A percentile compares a stretch with the other conserved stretches of the same genome.
Evolutionary conservation across 2,329 filamentous ascomycete species (phyloP).

Genomic region (Aspergillus viridinutans): DNA sequence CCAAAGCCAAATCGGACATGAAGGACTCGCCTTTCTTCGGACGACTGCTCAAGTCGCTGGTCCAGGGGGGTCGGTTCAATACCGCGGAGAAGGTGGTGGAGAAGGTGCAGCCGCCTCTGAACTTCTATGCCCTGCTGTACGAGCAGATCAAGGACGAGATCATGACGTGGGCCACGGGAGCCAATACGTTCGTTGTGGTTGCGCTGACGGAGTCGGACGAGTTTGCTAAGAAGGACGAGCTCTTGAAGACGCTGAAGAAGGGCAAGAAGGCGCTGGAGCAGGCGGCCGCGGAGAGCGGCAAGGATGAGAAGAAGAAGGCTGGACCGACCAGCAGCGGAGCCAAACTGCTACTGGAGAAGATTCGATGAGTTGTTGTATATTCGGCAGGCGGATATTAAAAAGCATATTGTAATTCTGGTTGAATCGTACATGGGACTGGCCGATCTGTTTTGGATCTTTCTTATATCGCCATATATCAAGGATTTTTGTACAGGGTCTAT

Average conservation of each 20-base stretch:
- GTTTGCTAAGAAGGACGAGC: constrained; percentile 62
- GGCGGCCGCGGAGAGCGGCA: constrained; percentile 53
- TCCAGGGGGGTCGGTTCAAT: constrained; percentile 85
- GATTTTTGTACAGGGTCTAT: background rate
- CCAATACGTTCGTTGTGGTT: constrained; percentile 81
- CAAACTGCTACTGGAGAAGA: constrained; percentile 36
- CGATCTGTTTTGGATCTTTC: background rate
- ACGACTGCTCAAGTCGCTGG: constrained; percentile 84
- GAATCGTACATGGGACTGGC: background rate
- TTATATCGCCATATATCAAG: background rate
- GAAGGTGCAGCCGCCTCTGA: constrained; percentile 68
- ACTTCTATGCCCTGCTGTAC: constrained; percentile 80
- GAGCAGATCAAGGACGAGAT: constrained; percentile 70
- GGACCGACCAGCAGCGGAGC: constrained; percentile 45
- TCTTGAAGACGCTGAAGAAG: constrained; percentile 67
- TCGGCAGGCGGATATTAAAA: constrained; percentile 1
- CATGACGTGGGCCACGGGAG: constrained; percentile 78
- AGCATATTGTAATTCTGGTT: background rate
- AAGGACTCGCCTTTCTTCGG: constrained; percentile 65
- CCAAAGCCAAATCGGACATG: constrained; percentile 44
- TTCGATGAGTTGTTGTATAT: constrained; percentile 18
- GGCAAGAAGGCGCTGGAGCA: constrained; percentile 64
- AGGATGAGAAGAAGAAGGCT: constrained; percentile 38
- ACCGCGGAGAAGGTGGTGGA: constrained; percentile 65
- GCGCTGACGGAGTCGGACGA: constrained; percentile 71